Base-by-base conservation (phyloP, 2,329 filamentous ascomycete genomes). In the Phyllosticta citrichinensis region DNA sequence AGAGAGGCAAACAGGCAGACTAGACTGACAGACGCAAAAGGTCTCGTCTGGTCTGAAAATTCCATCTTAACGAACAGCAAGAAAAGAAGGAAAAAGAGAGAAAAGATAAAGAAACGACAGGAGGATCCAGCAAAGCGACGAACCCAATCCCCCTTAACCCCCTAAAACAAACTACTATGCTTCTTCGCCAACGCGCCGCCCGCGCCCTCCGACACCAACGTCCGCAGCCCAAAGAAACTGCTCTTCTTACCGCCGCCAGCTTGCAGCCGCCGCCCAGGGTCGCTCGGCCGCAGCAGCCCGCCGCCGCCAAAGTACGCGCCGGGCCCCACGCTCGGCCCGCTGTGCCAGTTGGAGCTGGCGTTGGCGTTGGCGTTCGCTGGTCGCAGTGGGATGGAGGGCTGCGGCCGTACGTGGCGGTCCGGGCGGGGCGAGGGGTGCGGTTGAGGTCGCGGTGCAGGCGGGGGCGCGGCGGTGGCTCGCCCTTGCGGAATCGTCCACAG, bases 161-260 rank as follows among this genome's bases (percentile, higher is more conserved):
- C 14, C 25, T 52, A 77, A 66, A 76, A 78, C 71, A 77, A 74
- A 55, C 74, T 72, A 63, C 75, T 77, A 61, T 73, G 69, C 66
- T 78, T 78, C 69, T 77, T 78, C 61, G 68, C 69, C 63, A 77
- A 64, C 52, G 47, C 47, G 1, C 52, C 60, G 22, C 40, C 52
- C 1, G 27, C 27, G 6, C 33, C 24, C 9, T 62, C 50, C 52
- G 73, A 70, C 56, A 71, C 72, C 24, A 64, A 65, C 27, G 68
- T 71, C 53, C 73, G 62, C 56, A 74, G 47, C 0, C 71, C 69
- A 69, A 71, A 75, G 62, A 75, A 73, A 30, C 72, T 74, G 66
- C 73, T 74, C 65, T 65, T 65, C 54, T 70, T 73, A 66, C 71
- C 73, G 64, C 62, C 62, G 40, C 55, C 55, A 11, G 65, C 65